These are phyloP conservation scores for Alisma plantagoaquatica DNA, from an alignment of 106 monocot species.

Conservation along the genomic window DNA sequence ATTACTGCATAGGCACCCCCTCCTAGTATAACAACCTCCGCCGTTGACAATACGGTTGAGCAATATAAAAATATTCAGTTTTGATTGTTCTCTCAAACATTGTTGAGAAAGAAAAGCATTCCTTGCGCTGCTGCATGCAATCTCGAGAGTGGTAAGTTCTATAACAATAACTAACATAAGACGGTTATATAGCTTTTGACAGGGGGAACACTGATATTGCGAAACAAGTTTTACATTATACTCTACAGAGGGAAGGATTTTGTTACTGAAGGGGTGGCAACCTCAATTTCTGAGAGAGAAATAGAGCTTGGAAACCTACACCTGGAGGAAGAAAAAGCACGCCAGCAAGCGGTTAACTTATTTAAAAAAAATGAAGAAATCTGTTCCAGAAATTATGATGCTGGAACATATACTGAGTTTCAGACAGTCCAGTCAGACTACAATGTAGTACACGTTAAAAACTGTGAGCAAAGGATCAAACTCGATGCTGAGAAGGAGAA, in stretches of 20 bases:
- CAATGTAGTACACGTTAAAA: conserved; percentile 4
- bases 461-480: conserved; percentile 12
- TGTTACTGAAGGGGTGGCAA: conserved; percentile 50
- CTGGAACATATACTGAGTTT: conserved; percentile 67
- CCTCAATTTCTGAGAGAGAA: conserved; percentile 56
- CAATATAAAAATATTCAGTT: too few species aligned
- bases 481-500: conserved; percentile 55
- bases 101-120: too few species aligned
- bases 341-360: conserved; percentile 19
- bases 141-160: too few species aligned
- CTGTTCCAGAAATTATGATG: conserved; percentile 11
- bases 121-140: too few species aligned
- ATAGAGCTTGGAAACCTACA: conserved; percentile 35
- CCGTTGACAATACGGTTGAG: too few species aligned
- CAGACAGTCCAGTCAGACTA: conserved; percentile 37
- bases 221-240: conserved; percentile 86
- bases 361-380: conserved; percentile 11
- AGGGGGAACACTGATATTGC: conserved; percentile 82
- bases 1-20: too few species aligned
- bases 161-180: conserved; percentile 4
- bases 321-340: conserved; percentile 65
- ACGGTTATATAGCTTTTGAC: conserved; percentile 53
- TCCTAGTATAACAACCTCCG: too few species aligned
- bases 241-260: conserved; percentile 95
- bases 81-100: too few species aligned